These are phyloP conservation scores for Lyophyllum decastes DNA, from an alignment of 768 basidiomycete genomes.

Conservation along the genomic window DNA sequence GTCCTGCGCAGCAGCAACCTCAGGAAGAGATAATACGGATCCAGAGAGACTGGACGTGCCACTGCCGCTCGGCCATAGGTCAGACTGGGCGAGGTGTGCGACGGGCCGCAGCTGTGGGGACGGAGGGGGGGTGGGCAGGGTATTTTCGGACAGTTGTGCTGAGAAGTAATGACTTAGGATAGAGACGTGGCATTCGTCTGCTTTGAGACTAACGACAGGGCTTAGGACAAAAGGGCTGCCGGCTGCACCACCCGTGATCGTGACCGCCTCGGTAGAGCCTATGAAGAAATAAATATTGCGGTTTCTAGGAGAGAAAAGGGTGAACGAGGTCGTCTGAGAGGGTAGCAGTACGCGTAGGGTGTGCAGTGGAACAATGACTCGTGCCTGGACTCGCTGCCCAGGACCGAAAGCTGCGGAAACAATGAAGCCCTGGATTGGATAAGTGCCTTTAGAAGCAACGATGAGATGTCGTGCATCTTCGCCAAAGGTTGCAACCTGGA, in stretches of 20 bases:
- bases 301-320: slow-evolving; percentile 19
- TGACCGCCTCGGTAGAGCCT: slow-evolving; percentile 1
- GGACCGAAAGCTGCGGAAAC: neutral
- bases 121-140: slow-evolving; percentile 38
- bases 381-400: neutral
- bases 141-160: slow-evolving; percentile 12
- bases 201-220: slow-evolving; percentile 25
- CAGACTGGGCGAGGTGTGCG: neutral
- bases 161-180: slow-evolving; percentile 32
- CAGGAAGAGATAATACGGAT: neutral
- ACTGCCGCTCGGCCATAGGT: neutral
- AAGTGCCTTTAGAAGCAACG: slow-evolving; percentile 4
- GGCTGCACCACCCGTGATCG: neutral
- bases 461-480: neutral
- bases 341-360: slow-evolving; percentile 11
- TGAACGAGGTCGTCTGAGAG: slow-evolving; percentile 4
- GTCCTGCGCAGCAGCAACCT: neutral
- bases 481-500: neutral
- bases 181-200: slow-evolving; percentile 29
- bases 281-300: slow-evolving; percentile 14
- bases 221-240: slow-evolving; percentile 24
- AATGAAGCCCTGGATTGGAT: slow-evolving; percentile 10
- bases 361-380: slow-evolving; percentile 2
- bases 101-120: slow-evolving; percentile 31
- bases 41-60: neutral